These are phyloP conservation scores for Carpinus fangiana DNA, from an alignment of 306 rosid genomes.

Conservation along the genomic window DNA sequence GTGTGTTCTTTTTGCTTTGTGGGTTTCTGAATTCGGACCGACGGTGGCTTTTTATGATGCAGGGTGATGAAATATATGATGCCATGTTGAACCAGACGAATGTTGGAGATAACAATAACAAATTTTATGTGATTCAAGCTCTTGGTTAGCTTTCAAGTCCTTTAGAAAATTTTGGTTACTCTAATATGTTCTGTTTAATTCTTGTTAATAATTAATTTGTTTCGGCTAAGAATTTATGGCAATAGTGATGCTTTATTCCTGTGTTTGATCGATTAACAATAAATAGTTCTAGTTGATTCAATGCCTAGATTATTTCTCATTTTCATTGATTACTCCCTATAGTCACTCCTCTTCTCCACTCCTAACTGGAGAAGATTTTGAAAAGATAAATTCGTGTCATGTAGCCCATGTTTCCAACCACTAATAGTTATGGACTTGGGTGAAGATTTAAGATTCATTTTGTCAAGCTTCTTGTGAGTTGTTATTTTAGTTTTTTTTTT, in stretches of 20 bases:
- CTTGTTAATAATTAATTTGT: background rate
- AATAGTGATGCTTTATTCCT: constrained; percentile 1
- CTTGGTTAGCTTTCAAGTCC: constrained; percentile 57
- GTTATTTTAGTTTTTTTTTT: background rate
- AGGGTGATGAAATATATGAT: constrained; percentile 85
- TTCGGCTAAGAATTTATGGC: constrained; percentile 12
- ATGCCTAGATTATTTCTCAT: constrained; percentile 8
- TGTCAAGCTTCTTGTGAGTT: background rate
- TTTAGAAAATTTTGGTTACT: background rate
- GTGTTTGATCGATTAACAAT: background rate
- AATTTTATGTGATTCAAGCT: constrained; percentile 82
- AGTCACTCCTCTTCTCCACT: background rate
- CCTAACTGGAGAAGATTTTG: background rate
- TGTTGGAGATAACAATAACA: constrained; percentile 79
- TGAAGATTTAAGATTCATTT: background rate
- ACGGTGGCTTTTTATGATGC: constrained; percentile 18
- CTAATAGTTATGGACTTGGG: background rate
- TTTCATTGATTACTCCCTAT: background rate
- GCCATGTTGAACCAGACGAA: constrained; percentile 94
- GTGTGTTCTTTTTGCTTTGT: background rate
- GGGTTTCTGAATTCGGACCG: constrained; percentile 1
- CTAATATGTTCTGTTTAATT: background rate
- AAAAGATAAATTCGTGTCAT: background rate
- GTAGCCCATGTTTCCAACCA: background rate
- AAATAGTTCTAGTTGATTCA: background rate